Base-by-base conservation (phyloP, 192 early-diverging fungal genomes). In the Entomortierella parvispora region DNA sequence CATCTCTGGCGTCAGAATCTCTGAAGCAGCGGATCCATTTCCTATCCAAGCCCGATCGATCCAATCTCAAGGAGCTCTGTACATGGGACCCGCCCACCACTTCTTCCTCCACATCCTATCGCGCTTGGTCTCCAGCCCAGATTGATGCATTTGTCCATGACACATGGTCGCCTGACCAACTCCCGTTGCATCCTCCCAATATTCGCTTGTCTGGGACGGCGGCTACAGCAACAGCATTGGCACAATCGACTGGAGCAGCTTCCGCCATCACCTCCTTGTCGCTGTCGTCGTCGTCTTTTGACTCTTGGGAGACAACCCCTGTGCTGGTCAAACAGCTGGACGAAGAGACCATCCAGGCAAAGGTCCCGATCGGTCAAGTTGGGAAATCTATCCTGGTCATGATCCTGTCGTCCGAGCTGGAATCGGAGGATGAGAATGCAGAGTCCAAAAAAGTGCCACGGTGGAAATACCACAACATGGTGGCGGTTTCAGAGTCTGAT, bases 1-100 rank as follows among this genome's bases (percentile, higher is more conserved):
- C 59, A 17, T 50, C 52, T 15, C 62, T 50, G 22, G 72, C 72
- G 5, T 77, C 72, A 32, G 72, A 77, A 22, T 40, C 62, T 2
- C 53, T 77, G 51, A 62, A 53, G 52, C 72, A 77, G 26, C 58
- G 72, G 46, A 68, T 77, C 31, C 72, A 77, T 20, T 77, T 77
- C 26, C 20, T 77, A 28, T 46, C 60, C n/a, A 68, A 58, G 25
- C 59, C 72, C 9, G 72, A 77, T n/a, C 59, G 65, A 2, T 77
- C 72, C 17, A 77, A 77, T 23, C 50, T 77, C 11, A 47, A 58
- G 14, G 65, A 77, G 2, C 65, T 77, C 46, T 63, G 54, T n/a
- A 51, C 67, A 53, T 77, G 72, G 72, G 72, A 68, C 22, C 17
- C 65, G 0, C 65, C 57, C 29, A 22, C 59, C 58, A 46, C 59